These are phyloP conservation scores for Aeschynomene evenia DNA, from an alignment of 306 rosid species.

Conservation along the genomic window DNA sequence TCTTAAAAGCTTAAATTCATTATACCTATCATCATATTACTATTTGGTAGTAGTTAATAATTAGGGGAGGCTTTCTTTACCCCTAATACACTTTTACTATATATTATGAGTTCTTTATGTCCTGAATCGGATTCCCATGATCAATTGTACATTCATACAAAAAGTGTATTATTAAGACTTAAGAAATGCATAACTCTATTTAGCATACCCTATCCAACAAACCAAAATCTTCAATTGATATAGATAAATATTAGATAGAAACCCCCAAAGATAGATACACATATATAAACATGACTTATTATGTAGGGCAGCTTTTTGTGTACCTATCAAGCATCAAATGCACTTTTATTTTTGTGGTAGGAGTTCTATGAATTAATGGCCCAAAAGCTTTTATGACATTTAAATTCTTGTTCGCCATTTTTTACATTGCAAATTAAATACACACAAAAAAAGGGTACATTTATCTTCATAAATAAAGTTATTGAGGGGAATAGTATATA, in stretches of 20 bases:
- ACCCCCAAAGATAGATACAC: not conserved
- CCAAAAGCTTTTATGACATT: conserved; percentile 39
- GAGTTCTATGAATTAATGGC: conserved; percentile 20
- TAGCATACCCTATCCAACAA: conserved; percentile 21
- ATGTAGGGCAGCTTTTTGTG: conserved; percentile 18
- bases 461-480: conserved; percentile 25
- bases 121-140: conserved; percentile 5
- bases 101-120: not conserved
- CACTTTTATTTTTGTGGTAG: conserved; percentile 22
- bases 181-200: conserved; percentile 3
- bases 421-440: conserved; percentile 13
- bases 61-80: conserved; percentile 17
- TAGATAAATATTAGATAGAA: conserved; percentile 3
- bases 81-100: conserved; percentile 21
- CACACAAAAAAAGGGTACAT: not conserved
- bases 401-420: conserved; percentile 48
- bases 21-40: conserved; percentile 9
- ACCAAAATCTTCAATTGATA: conserved; percentile 2
- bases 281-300: not conserved
- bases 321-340: conserved; percentile 32
- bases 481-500: conserved; percentile 41
- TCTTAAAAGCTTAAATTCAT: conserved; percentile 22
- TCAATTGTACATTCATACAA: conserved; percentile 11
- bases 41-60: no score
- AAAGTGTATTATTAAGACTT: conserved; percentile 4